Evolutionary conservation across 768 basidiomycete species (phyloP).

Genomic region (Boletus sp.): DNA sequence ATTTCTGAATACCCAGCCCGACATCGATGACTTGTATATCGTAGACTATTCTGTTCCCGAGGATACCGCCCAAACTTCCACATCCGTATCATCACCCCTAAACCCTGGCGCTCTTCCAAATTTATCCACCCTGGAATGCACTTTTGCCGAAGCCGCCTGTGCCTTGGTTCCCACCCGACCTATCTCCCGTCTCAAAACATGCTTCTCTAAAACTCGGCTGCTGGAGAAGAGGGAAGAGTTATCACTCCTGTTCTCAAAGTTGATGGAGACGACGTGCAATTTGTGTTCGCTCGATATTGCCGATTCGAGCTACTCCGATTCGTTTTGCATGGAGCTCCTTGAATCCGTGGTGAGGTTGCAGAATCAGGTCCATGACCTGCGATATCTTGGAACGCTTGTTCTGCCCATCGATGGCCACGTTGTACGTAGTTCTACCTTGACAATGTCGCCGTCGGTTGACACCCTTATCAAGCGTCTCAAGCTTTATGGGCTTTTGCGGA

Average conservation of each 20-base stretch:
- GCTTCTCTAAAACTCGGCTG: conserved; percentile 54
- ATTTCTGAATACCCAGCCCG: conserved; percentile 26
- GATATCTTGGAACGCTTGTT: conserved; percentile 63
- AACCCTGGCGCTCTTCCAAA: conserved; percentile 42
- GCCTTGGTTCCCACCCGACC: conserved; percentile 57
- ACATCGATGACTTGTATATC: conserved; percentile 32
- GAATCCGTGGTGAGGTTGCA: conserved; percentile 37
- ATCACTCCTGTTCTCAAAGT: conserved; percentile 43
- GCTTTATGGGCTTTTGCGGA: conserved; percentile 61
- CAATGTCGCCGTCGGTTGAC: not conserved
- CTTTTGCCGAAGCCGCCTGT: conserved; percentile 62
- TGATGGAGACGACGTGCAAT: conserved; percentile 43
- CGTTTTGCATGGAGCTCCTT: conserved; percentile 55
- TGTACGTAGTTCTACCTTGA: conserved; percentile 24
- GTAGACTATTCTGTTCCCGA: conserved; percentile 32
- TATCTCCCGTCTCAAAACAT: conserved; percentile 63
- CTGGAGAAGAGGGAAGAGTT: conserved; percentile 55
- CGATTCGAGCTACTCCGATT: conserved; percentile 55
- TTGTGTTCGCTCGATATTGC: conserved; percentile 59
- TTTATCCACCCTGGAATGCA: conserved; percentile 60
- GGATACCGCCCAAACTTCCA: conserved; percentile 9
- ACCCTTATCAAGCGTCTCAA: conserved; percentile 47
- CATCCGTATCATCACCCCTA: conserved; percentile 17
- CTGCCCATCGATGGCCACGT: conserved; percentile 49
- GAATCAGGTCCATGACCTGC: conserved; percentile 39